Evolutionary conservation across 352 stramenopile species (phyloP).

Genomic region (Globisporangium canariense): DNA sequence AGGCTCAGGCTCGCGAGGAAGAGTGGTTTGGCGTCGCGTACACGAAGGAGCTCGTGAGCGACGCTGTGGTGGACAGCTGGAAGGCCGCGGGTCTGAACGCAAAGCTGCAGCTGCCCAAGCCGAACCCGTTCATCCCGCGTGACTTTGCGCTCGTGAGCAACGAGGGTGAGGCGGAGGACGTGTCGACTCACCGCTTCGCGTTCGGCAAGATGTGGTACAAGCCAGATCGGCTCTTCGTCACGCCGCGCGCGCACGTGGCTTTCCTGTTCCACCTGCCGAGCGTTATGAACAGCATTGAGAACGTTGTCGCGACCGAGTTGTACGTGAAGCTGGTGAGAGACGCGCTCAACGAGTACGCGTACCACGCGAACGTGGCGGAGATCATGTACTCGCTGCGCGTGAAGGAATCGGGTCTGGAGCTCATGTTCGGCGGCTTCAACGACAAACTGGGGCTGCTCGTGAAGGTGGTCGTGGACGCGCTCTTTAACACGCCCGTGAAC

Average conservation of each 20-base stretch:
- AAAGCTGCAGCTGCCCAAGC: conserved; percentile 48
- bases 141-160: conserved; percentile 59
- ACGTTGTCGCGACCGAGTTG: conserved; percentile 46
- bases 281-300: conserved; percentile 32
- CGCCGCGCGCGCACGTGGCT: conserved; percentile 52
- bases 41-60: conserved; percentile 35
- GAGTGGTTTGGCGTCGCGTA: conserved; percentile 70
- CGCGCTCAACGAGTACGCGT: conserved; percentile 68
- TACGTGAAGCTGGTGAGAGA: conserved; percentile 66
- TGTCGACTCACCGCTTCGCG: conserved; percentile 29
- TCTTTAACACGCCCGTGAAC: conserved; percentile 49
- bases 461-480: conserved; percentile 48
- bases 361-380: conserved; percentile 70
- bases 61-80: conserved; percentile 35
- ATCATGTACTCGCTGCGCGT: conserved; percentile 67
- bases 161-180: conserved; percentile 18
- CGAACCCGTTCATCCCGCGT: conserved; percentile 68
- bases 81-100: conserved; percentile 30
- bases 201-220: conserved; percentile 71
- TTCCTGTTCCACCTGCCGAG: conserved; percentile 54
- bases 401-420: conserved; percentile 58
- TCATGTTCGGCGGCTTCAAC: conserved; percentile 75
- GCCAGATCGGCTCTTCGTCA: conserved; percentile 51
- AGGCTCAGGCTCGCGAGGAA: conserved; percentile 37
- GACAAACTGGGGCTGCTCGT: conserved; percentile 69